Evolutionary conservation across 139 green algal species (phyloP).

Genomic region (Coelastrella sp.): DNA sequence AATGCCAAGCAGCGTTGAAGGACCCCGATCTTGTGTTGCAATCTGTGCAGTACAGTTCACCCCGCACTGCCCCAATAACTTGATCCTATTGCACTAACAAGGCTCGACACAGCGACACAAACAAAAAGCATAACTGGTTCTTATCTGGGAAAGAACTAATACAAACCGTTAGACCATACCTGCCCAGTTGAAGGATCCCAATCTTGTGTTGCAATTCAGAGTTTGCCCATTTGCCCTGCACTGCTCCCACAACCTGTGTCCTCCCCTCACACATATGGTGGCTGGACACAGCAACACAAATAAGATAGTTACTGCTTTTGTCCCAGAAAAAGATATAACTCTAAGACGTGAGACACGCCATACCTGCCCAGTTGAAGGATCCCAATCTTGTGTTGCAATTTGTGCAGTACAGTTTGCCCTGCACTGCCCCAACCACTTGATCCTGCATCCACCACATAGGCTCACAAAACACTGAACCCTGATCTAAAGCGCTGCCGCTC

Average conservation of each 20-base stretch:
- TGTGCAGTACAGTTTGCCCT: conserved; percentile 93
- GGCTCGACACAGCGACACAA: no score
- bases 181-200: conserved; percentile 92
- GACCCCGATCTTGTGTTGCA: no score
- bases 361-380: conserved; percentile 90
- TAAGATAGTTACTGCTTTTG: background rate
- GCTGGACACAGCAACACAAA: background rate
- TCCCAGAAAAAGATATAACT: background rate
- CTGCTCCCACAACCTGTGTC: no score
- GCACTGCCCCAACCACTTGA: conserved; percentile 63
- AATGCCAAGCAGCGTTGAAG: no score
- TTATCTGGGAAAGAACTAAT: no score
- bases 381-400: conserved; percentile 77
- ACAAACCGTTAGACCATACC: no score
- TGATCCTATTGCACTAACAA: no score
- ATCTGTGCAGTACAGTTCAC: no score
- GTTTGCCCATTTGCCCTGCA: conserved; percentile 92
- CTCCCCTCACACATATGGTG: no score
- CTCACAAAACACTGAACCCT: conserved; percentile 81
- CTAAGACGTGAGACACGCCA: no score
- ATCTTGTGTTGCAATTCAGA: conserved; percentile 71
- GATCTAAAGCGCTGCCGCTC: background rate
- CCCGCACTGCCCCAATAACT: no score
- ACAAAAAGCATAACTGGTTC: no score
- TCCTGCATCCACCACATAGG: conserved; percentile 88